Percentiles rank a stretch among this genome's conserved stretches.
phyloP scores from a whole-genome alignment of 768 basidiomycete genomes.

The Cystobasidium onofrii region DNA sequence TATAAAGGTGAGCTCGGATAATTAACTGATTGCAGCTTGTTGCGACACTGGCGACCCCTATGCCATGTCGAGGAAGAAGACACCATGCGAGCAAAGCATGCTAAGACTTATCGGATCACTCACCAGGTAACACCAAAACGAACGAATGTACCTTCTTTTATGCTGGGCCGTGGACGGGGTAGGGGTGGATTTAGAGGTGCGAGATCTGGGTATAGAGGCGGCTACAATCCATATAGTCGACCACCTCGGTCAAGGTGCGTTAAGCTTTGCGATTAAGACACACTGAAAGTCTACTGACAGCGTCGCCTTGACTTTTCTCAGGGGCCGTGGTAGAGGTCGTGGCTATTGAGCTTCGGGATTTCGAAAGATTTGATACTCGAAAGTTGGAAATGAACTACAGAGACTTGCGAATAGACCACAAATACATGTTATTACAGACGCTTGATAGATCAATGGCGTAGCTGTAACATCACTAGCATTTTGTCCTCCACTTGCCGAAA shows the following conservation, averaged over 20 bases:
- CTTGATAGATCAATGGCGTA: too few relatives aligned
- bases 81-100: background rate
- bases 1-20: slow-evolving; percentile 71
- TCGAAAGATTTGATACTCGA: too few relatives aligned
- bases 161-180: slow-evolving; percentile 58
- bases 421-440: too few relatives aligned
- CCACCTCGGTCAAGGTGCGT: slow-evolving; percentile 19
- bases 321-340: slow-evolving; percentile 25
- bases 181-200: slow-evolving; percentile 54
- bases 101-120: background rate
- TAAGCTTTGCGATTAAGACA: background rate
- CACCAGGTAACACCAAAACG: slow-evolving; percentile 83
- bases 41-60: too few relatives aligned
- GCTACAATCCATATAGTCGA: slow-evolving; percentile 33
- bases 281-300: background rate
- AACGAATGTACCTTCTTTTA: slow-evolving; percentile 90
- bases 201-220: slow-evolving; percentile 50
- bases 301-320: background rate
- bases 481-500: too few relatives aligned
- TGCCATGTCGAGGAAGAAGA: too few relatives aligned
- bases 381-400: background rate
- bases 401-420: background rate
- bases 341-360: background rate
- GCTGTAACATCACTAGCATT: too few relatives aligned
- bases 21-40: too few relatives aligned